Conservation (phyloP, 2,329 filamentous ascomycete genomes). For the Ophiostoma quercus region DNA sequence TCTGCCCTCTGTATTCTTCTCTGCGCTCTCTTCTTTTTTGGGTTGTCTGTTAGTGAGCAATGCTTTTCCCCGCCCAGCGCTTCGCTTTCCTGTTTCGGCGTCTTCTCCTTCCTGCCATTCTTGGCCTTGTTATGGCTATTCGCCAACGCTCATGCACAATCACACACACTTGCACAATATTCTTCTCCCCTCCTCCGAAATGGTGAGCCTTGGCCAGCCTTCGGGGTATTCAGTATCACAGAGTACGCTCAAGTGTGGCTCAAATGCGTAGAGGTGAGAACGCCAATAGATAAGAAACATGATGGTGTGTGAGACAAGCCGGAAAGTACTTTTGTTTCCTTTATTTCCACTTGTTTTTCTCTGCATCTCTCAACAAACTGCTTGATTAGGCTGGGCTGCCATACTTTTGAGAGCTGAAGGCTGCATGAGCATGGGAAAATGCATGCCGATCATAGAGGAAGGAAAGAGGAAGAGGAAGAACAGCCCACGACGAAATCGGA, state of each 20-base stretch:
- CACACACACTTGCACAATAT: not conserved
- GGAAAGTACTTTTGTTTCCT: not conserved
- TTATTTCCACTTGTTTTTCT: not conserved
- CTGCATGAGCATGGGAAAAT: not conserved
- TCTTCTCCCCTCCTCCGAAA: not conserved
- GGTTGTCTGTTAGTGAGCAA: not conserved
- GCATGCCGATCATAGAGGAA: slow-evolving; percentile 3
- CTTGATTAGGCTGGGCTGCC: not conserved
- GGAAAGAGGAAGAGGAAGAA: not conserved
- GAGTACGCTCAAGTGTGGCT: not conserved
- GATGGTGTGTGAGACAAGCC: not conserved
- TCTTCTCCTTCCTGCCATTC: not conserved
- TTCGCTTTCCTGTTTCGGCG: slow-evolving; percentile 20
- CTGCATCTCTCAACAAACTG: not conserved
- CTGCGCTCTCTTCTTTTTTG: not conserved
- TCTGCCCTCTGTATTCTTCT: not conserved
- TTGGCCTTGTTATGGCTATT: not conserved
- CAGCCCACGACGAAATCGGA: not conserved
- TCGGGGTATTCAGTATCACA: too few relatives aligned
- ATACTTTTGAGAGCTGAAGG: not conserved
- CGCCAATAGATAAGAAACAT: slow-evolving; percentile 8
- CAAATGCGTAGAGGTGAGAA: slow-evolving; percentile 11
- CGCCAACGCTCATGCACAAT: not conserved
- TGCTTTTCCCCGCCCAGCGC: not conserved
- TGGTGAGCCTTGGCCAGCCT: not conserved